phyloP scores from a whole-genome alignment of 192 early-diverging fungal genomes.

The Rhizophagus prolifer region DNA sequence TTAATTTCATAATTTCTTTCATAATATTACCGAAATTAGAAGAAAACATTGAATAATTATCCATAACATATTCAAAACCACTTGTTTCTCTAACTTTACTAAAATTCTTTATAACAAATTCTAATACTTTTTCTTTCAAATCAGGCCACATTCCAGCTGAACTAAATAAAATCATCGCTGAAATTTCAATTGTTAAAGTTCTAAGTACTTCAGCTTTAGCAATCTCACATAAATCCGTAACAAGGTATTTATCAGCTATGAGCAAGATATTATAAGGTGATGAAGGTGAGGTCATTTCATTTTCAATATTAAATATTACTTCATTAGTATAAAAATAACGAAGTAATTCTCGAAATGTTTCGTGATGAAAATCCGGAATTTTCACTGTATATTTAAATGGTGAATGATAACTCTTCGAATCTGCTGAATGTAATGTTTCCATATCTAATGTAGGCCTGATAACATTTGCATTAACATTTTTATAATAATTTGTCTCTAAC shows the following conservation, averaged over 20 bases:
- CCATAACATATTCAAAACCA: neutral
- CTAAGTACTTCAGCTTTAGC: neutral
- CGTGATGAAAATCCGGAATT: constrained; percentile 14
- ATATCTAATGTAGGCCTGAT: no score
- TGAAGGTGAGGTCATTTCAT: neutral
- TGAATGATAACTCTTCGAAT: no score
- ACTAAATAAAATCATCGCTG: constrained; percentile 2
- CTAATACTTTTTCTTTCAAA: constrained; percentile 11
- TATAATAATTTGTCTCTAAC: neutral
- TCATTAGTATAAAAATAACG: constrained; percentile 16
- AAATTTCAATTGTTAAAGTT: constrained; percentile 13
- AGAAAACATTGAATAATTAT: no score
- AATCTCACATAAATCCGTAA: neutral
- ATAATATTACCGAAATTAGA: no score
- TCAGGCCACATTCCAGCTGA: neutral
- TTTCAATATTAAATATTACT: constrained; percentile 10
- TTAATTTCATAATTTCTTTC: no score
- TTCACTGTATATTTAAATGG: constrained; percentile 2
- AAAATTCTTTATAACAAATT: constrained; percentile 16
- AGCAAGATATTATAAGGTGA: neutral
- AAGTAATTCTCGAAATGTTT: constrained; percentile 7
- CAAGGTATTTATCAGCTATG: constrained; percentile 18
- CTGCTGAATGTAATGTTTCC: no score
- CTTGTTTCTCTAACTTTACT: constrained; percentile 5
- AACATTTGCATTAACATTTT: no score